A percentile compares a stretch with the other conserved stretches of the same genome.
Conservation (phyloP, 2,329 filamentous ascomycete genomes). For the Alternaria ventricosa region DNA sequence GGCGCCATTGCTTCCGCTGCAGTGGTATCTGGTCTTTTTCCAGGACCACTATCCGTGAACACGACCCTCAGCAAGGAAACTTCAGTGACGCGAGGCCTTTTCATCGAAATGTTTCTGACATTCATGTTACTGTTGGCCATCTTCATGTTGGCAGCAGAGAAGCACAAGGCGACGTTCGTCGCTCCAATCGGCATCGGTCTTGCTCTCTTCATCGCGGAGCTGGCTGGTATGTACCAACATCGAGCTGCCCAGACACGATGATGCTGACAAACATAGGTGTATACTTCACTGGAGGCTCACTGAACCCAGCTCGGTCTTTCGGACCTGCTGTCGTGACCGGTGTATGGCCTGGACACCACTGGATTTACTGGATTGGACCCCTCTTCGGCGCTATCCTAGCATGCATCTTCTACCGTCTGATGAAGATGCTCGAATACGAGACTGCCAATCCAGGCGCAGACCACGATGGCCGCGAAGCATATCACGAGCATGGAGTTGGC, state of each 20-base stretch:
- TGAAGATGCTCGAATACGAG: slow-evolving; percentile 59
- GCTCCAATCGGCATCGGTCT: slow-evolving; percentile 54
- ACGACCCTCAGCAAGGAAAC: slow-evolving; percentile 53
- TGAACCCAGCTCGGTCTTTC: slow-evolving; percentile 59
- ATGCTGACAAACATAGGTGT: slow-evolving; percentile 45
- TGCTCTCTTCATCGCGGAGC: slow-evolving; percentile 55
- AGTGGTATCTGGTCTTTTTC: slow-evolving; percentile 54
- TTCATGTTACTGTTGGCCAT: slow-evolving; percentile 59
- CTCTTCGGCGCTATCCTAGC: slow-evolving; percentile 54
- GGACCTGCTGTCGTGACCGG: slow-evolving; percentile 55
- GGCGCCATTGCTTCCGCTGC: slow-evolving; percentile 55
- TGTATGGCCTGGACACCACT: slow-evolving; percentile 55
- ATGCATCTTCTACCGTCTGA: slow-evolving; percentile 57
- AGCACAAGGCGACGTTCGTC: slow-evolving; percentile 49
- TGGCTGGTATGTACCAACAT: slow-evolving; percentile 43
- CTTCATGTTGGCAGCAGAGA: slow-evolving; percentile 54
- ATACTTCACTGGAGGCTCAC: slow-evolving; percentile 55
- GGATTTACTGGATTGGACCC: slow-evolving; percentile 61
- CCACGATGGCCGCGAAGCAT: slow-evolving; percentile 52
- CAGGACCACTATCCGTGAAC: slow-evolving; percentile 54
- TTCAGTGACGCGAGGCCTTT: slow-evolving; percentile 54
- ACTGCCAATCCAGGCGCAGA: slow-evolving; percentile 58
- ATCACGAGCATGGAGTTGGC: slow-evolving; percentile 21
- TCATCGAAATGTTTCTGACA: slow-evolving; percentile 60
- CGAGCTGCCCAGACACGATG: rapidly evolving